These are phyloP conservation scores for Neurospora sp. DNA, from an alignment of 495 filamentous ascomycete genomes.

Conservation along the genomic window DNA sequence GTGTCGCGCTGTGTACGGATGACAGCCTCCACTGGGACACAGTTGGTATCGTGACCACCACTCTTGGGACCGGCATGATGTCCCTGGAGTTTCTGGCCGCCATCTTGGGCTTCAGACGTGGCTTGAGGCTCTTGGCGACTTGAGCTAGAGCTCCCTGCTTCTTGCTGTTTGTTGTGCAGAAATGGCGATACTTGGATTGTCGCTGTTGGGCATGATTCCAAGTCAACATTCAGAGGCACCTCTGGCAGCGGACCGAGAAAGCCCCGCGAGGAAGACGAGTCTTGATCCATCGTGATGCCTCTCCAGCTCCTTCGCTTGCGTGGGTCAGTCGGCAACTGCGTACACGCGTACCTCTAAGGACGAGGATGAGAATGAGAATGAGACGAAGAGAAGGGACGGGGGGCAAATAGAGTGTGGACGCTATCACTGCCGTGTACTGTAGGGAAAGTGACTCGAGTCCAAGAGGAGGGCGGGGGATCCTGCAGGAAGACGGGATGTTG, in stretches of 20 bases:
- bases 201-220: not conserved
- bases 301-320: not conserved
- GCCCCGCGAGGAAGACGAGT: not conserved
- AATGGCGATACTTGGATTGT: not conserved
- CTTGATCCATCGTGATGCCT: not conserved
- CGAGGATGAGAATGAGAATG: not conserved
- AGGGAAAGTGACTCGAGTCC: not conserved
- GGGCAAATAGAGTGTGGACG: not conserved
- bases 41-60: not conserved
- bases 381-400: not conserved
- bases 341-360: not conserved
- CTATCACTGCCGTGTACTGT: not conserved
- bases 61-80: not conserved
- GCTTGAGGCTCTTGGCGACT: not conserved
- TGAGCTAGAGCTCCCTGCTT: not conserved
- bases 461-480: not conserved
- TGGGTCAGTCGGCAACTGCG: not conserved
- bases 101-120: not conserved
- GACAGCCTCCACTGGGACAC: not conserved
- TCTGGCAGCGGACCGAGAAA: not conserved
- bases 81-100: not conserved
- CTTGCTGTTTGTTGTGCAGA: not conserved
- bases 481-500: not conserved
- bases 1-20: not conserved
- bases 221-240: not conserved